These are phyloP conservation scores for Jasminum sambac DNA, from an alignment of 257 asterid species.

Conservation along the genomic window DNA sequence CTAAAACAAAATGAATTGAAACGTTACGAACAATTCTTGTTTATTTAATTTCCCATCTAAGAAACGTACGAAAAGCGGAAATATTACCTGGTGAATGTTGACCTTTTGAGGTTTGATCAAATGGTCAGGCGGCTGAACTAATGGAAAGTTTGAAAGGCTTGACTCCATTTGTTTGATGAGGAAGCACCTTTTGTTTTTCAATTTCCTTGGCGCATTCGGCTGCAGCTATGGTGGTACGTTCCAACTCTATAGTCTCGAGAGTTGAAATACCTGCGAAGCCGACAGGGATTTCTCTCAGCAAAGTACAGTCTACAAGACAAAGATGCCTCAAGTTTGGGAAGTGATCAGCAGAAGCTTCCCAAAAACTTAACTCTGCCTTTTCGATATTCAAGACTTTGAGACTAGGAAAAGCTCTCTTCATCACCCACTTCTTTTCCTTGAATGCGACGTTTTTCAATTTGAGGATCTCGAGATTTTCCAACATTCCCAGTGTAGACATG, in stretches of 20 bases:
- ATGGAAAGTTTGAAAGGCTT: conserved; percentile 23
- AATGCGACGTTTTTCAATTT: conserved; percentile 26
- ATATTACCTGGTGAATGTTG: no score
- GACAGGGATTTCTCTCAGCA: conserved; percentile 18
- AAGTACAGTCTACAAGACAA: conserved; percentile 16
- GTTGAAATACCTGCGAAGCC: conserved; percentile 12
- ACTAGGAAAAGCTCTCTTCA: conserved; percentile 15
- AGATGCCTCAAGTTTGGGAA: conserved; percentile 22
- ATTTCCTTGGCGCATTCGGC: conserved; percentile 25
- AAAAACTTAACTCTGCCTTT: conserved; percentile 2
- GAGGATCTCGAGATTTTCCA: conserved; percentile 10
- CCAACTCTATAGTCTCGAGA: conserved; percentile 24
- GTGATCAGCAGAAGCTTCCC: conserved; percentile 24
- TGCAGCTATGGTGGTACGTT: conserved; percentile 11
- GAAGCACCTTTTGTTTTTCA: not conserved
- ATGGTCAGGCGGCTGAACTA: conserved; percentile 21
- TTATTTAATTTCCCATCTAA: no score
- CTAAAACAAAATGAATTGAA: no score
- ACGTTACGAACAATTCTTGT: no score
- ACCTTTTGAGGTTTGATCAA: no score
- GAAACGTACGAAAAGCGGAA: no score
- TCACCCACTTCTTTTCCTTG: conserved; percentile 23
- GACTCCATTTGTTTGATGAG: not conserved
- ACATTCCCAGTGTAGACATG: conserved; percentile 21
- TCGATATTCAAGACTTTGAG: conserved; percentile 3